Base-by-base conservation (phyloP, 352 stramenopile species). In the Phytophthora fragariae region DNA sequence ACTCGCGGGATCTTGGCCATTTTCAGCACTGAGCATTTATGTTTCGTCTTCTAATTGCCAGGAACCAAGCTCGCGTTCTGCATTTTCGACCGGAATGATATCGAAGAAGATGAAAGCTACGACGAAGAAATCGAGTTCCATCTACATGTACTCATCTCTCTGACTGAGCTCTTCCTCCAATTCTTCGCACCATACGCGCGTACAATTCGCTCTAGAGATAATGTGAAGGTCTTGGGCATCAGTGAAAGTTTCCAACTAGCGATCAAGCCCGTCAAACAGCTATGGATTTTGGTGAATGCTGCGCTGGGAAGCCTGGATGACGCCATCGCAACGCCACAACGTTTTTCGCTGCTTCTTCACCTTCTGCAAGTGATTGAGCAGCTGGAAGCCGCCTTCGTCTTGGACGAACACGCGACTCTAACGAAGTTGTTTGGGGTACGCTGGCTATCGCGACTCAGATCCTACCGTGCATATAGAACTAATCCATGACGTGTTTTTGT, bases 51-150 rank as follows among this genome's bases (percentile, higher is more conserved):
- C 12, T 50, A 50, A 21, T 50, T 31, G 12, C 11, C 58, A 88
- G 82, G 77, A 31, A 76, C 74, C 10, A 92, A 92, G 55, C 77
- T 92, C 39, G 71, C 87, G 15, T 92, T 92, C 54, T 87, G 76
- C 31, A 88, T 92, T 37, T 91, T 90, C 57, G 85, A 92, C 35
- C 83, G 83, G 29, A 90, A 78, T 0, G 82, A 91, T 39, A 81
- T 90, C 5, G 85, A 92, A 55, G 85, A 92, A 57, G 85, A 91
- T 31, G 86, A 93, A 41, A 85, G 79, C 41, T 92, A 90, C 65
- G 86, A 93, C 33, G 86, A 93, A 72, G 84, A 93, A 60, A 82
- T 91, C 50, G 86, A 92, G 71, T 90, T 90, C 44, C 81, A 91
- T 19, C 64, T 91, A 10, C 81, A 91, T 19, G 62, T 91, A 10